Evolutionary conservation across 2,329 filamentous ascomycete genomes (phyloP), one percentile per base, ranked within the genome.

Genomic region (Cladorrhinum sp.): DNA sequence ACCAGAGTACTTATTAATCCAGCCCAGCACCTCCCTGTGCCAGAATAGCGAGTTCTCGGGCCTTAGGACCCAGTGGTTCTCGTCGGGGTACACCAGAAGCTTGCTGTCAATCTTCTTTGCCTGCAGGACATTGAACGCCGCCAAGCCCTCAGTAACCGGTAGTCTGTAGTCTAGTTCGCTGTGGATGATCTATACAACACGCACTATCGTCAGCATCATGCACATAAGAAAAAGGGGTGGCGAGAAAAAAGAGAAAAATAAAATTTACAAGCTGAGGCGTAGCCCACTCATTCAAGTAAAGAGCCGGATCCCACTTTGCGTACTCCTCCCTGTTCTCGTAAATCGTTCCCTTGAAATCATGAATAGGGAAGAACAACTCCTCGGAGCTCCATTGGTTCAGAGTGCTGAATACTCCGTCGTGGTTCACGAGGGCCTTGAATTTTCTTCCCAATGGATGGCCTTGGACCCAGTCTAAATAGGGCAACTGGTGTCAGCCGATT

Each of bases 31-130:
- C 60, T 92, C 90, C 59, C 84, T 84, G 70, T 98, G 92, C 95
- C 95, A 98, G 20, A 96, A 82, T 18, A 97, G 77, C 2, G 87
- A 90, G 73, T 98, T 98, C 75, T 97, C 93, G 0, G 89, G 91
- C 72, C 96, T 96, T 57, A 96, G 71, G 3, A 97, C 92, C 91
- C 91, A 88, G 62, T 86, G 83, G 65, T 85, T 85, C 73, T 86
- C 93, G 81, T 83, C 92, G 0, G 91, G 90, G 71, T 96, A 96
- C 20, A 86, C 88, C 66, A 96, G 71, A 65, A 96, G 85, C 65
- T 88, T 86, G 73, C 90, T 95, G 20, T 90, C 87, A 1, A 96
- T 82, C 0, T 86, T 86, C 56, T 83, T 83, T 23, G 85, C 84
- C 75, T 96, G 92, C 27, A 96, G 78, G 7, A 92, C 87, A 65